Conservation (phyloP, 2,329 filamentous ascomycete genomes). For the Aspergillus chevalieri region DNA sequence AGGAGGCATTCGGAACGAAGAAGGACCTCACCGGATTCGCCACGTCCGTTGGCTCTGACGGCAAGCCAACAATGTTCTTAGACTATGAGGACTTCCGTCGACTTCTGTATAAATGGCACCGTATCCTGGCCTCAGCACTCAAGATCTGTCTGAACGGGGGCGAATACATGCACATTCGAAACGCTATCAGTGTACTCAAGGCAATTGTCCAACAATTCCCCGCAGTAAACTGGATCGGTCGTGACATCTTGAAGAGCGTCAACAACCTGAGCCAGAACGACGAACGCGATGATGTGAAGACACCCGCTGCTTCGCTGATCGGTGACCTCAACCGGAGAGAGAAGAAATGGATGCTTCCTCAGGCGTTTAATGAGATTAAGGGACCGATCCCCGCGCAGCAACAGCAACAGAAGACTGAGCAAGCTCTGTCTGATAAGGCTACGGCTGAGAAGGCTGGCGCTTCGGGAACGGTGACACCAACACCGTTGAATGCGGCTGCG, state of each 20-base stretch:
- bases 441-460: slow-evolving; percentile 20
- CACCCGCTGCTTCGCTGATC: slow-evolving; percentile 44
- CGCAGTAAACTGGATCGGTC: slow-evolving; percentile 79
- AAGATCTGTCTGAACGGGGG: slow-evolving; percentile 73
- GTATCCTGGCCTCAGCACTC: slow-evolving; percentile 69
- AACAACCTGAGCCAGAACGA: slow-evolving; percentile 40
- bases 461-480: slow-evolving; percentile 26
- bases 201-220: slow-evolving; percentile 77
- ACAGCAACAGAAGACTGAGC: slow-evolving; percentile 11
- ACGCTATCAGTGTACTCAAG: slow-evolving; percentile 85
- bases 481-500: slow-evolving; percentile 35
- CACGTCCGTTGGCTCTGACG: slow-evolving; percentile 62
- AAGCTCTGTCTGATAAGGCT: slow-evolving; percentile 14
- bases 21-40: slow-evolving; percentile 72
- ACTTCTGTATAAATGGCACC: slow-evolving; percentile 85
- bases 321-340: slow-evolving; percentile 44
- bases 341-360: slow-evolving; percentile 45
- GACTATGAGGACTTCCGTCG: slow-evolving; percentile 83
- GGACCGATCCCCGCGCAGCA: background rate
- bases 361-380: slow-evolving; percentile 32
- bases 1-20: slow-evolving; percentile 65
- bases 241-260: slow-evolving; percentile 37
- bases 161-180: slow-evolving; percentile 97
- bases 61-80: slow-evolving; percentile 64
- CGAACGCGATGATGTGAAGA: slow-evolving; percentile 45